phyloP scores from a whole-genome alignment of 2,329 filamentous ascomycete genomes.

The Colletotrichum theobromicola region DNA sequence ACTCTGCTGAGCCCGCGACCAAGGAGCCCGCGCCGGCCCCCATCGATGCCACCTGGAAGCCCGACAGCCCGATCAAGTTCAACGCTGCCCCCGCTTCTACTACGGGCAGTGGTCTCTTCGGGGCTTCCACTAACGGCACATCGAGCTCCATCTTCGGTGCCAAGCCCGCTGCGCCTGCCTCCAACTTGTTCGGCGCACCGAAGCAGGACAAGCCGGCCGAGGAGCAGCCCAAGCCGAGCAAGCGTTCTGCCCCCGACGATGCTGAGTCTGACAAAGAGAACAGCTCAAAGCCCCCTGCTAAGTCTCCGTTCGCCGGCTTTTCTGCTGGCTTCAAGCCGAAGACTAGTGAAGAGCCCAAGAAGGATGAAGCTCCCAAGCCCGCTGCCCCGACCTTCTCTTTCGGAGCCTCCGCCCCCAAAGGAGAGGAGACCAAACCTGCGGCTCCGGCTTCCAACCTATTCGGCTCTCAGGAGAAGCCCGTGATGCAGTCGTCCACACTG shows the following conservation, averaged over 20 bases:
- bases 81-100: slow-evolving; percentile 37
- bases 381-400: slow-evolving; percentile 19
- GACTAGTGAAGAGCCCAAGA: slow-evolving; percentile 27
- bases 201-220: slow-evolving; percentile 35
- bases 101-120: slow-evolving; percentile 20
- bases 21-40: slow-evolving; percentile 32
- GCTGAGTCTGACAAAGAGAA: slow-evolving; percentile 52
- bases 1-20: slow-evolving; percentile 30
- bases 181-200: slow-evolving; percentile 40
- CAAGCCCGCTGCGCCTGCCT: slow-evolving; percentile 35
- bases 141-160: slow-evolving; percentile 39
- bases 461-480: slow-evolving; percentile 20
- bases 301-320: slow-evolving; percentile 26
- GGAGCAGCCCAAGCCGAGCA: slow-evolving; percentile 26
- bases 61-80: slow-evolving; percentile 60
- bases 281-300: slow-evolving; percentile 39
- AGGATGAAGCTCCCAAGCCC: slow-evolving; percentile 11
- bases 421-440: slow-evolving; percentile 11
- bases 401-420: slow-evolving; percentile 15
- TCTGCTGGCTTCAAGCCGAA: slow-evolving; percentile 38
- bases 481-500: slow-evolving; percentile 36
- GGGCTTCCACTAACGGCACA: slow-evolving; percentile 28
- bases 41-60: slow-evolving; percentile 53
- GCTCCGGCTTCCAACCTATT: slow-evolving; percentile 31
- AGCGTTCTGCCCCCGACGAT: slow-evolving; percentile 25